A percentile compares a stretch with the other conserved stretches of the same genome.
Conservation (phyloP, 345 rosid genomes). For the Isatis tinctoria region DNA sequence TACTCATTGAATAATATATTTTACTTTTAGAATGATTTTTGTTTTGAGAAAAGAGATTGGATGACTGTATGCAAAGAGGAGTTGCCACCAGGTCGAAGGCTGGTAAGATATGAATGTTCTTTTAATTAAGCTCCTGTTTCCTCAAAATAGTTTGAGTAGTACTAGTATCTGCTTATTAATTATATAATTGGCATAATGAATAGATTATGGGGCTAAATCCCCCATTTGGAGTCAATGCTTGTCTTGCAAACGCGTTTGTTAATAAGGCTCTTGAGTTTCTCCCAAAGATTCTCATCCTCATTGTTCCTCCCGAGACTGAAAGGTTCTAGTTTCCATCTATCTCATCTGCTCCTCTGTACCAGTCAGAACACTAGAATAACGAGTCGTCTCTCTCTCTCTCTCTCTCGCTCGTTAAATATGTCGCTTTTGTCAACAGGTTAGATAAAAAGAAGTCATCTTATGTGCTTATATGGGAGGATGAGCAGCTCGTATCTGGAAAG, state of each 20-base stretch:
- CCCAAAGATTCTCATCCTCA: slow-evolving; percentile 85
- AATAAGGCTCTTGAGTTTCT: slow-evolving; percentile 78
- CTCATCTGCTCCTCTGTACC: slow-evolving; percentile 8
- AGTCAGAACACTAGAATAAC: not conserved
- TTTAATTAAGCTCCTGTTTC: not conserved
- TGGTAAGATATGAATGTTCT: slow-evolving; percentile 48
- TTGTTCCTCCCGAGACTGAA: slow-evolving; percentile 83
- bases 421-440: slow-evolving; percentile 46
- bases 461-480: slow-evolving; percentile 79
- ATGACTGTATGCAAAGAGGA: slow-evolving; percentile 58
- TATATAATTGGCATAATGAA: slow-evolving; percentile 9
- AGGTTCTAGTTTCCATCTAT: slow-evolving; percentile 44
- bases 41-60: slow-evolving; percentile 87
- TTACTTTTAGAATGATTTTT: slow-evolving; percentile 54
- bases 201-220: slow-evolving; percentile 98
- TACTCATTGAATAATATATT: slow-evolving; percentile 9
- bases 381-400: not conserved
- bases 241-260: slow-evolving; percentile 74
- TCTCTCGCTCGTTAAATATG: not conserved
- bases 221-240: slow-evolving; percentile 82
- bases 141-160: not conserved
- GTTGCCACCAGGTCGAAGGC: slow-evolving; percentile 61
- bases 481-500: slow-evolving; percentile 66
- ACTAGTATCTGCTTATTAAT: slow-evolving; percentile 14
- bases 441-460: slow-evolving; percentile 59